phyloP scores from a whole-genome alignment of 208 protist species.

The Porcisia deanei region DNA sequence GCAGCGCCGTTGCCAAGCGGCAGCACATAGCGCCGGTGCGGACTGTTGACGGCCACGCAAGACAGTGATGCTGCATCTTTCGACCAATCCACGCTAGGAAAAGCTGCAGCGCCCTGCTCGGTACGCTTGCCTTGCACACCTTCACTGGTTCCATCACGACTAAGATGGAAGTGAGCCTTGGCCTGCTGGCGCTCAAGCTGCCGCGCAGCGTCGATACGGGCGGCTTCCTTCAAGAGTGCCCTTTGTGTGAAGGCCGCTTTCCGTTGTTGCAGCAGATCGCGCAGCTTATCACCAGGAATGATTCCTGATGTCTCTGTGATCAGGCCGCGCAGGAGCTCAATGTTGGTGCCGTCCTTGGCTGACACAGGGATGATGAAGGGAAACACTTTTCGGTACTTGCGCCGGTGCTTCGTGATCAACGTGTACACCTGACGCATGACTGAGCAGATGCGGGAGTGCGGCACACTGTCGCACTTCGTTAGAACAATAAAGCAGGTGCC shows the following conservation, averaged over 20 bases:
- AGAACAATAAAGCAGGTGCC: conserved; percentile 89
- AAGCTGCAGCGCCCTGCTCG: not conserved
- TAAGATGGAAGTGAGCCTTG: conserved; percentile 36
- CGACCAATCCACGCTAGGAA: not conserved
- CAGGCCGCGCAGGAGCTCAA: conserved; percentile 83
- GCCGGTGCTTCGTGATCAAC: conserved; percentile 83
- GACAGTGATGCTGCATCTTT: not conserved
- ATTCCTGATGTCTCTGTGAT: conserved; percentile 89
- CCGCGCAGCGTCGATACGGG: conserved; percentile 50
- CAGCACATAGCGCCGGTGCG: conserved; percentile 11
- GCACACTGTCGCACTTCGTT: conserved; percentile 90
- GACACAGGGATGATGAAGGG: conserved; percentile 87
- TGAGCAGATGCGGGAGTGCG: conserved; percentile 83
- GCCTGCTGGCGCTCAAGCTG: conserved; percentile 49
- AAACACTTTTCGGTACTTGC: conserved; percentile 88
- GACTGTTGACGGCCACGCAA: not conserved
- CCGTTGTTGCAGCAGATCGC: conserved; percentile 64
- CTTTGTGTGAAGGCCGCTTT: conserved; percentile 42
- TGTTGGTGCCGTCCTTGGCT: conserved; percentile 81
- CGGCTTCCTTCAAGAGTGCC: conserved; percentile 57
- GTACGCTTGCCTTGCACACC: not conserved
- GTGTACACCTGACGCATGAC: conserved; percentile 90
- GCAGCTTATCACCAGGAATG: conserved; percentile 80
- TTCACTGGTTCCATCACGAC: not conserved
- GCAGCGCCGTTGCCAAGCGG: not conserved